Evolutionary conservation across 2,329 filamentous ascomycete species (phyloP).

Genomic region (Fusarium humuli): DNA sequence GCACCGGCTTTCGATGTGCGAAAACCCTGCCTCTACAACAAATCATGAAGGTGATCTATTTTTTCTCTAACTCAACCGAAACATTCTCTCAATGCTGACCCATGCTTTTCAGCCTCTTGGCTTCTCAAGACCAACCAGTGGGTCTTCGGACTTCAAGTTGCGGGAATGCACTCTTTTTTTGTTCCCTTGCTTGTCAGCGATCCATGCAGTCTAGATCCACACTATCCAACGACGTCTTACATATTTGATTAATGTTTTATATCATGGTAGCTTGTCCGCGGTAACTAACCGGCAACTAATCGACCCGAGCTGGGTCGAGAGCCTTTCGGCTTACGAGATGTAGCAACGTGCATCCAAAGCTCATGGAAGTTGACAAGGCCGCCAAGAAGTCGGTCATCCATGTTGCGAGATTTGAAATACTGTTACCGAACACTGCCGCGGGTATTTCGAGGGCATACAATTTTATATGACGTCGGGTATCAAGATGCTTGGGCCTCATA

Average conservation of each 20-base stretch:
- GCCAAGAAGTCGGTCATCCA: slow-evolving; percentile 20
- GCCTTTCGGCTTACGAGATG: slow-evolving; percentile 73
- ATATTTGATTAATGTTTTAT: slow-evolving; percentile 17
- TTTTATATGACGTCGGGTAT: slow-evolving; percentile 65
- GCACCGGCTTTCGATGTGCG: slow-evolving; percentile 43
- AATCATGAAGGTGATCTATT: slow-evolving; percentile 3
- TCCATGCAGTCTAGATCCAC: slow-evolving; percentile 30
- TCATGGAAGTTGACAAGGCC: slow-evolving; percentile 54
- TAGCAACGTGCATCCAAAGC: slow-evolving; percentile 68
- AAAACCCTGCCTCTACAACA: slow-evolving; percentile 12
- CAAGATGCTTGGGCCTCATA: background rate
- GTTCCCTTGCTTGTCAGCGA: slow-evolving; percentile 13
- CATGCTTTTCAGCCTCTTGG: background rate
- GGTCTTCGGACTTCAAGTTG: slow-evolving; percentile 37
- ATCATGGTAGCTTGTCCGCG: slow-evolving; percentile 10
- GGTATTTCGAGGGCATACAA: slow-evolving; percentile 65
- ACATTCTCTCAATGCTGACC: background rate
- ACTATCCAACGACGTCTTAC: slow-evolving; percentile 25
- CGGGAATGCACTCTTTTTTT: slow-evolving; percentile 18
- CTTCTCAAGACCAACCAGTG: slow-evolving; percentile 5
- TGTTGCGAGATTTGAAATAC: slow-evolving; percentile 8
- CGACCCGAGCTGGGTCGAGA: slow-evolving; percentile 72
- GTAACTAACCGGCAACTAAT: slow-evolving; percentile 66
- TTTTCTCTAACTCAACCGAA: background rate
- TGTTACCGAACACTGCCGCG: slow-evolving; percentile 44